phyloP scores from a whole-genome alignment of 2,329 filamentous ascomycete genomes.

The Rhinocladiella similis region DNA sequence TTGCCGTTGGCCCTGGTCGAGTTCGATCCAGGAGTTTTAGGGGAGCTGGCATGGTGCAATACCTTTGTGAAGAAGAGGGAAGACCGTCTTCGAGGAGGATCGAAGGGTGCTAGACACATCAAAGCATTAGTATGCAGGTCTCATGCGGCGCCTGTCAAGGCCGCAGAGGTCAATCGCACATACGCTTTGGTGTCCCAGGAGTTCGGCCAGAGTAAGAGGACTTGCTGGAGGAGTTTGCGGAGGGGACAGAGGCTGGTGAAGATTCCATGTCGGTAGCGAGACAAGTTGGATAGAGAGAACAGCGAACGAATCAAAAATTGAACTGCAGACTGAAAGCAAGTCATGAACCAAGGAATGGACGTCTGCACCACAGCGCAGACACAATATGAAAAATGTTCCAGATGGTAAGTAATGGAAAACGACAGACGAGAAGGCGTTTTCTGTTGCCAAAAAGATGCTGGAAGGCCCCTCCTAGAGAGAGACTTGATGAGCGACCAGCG shows the following conservation, averaged over 20 bases:
- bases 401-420: background rate
- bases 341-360: slow-evolving; percentile 21
- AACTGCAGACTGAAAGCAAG: background rate
- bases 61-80: slow-evolving; percentile 27
- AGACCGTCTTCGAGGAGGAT: slow-evolving; percentile 27
- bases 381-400: background rate
- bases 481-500: background rate
- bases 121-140: slow-evolving; percentile 4
- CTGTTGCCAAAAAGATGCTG: background rate
- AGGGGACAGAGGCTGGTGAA: slow-evolving; percentile 17
- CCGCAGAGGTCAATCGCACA: slow-evolving; percentile 9
- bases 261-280: slow-evolving; percentile 16
- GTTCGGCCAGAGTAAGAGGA: slow-evolving; percentile 16
- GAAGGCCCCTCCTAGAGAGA: background rate
- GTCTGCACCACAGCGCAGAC: slow-evolving; percentile 19
- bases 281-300: slow-evolving; percentile 1
- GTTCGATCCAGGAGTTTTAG: slow-evolving; percentile 10
- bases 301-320: slow-evolving; percentile 9
- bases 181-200: slow-evolving; percentile 28
- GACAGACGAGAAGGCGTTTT: too few relatives aligned
- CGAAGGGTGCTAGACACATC: slow-evolving; percentile 23
- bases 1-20: background rate
- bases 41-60: slow-evolving; percentile 15
- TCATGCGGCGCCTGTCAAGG: background rate
- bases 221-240: slow-evolving; percentile 19